phyloP scores from a whole-genome alignment of 495 filamentous ascomycete species.

The Paragyromitra xinjiangensis region DNA sequence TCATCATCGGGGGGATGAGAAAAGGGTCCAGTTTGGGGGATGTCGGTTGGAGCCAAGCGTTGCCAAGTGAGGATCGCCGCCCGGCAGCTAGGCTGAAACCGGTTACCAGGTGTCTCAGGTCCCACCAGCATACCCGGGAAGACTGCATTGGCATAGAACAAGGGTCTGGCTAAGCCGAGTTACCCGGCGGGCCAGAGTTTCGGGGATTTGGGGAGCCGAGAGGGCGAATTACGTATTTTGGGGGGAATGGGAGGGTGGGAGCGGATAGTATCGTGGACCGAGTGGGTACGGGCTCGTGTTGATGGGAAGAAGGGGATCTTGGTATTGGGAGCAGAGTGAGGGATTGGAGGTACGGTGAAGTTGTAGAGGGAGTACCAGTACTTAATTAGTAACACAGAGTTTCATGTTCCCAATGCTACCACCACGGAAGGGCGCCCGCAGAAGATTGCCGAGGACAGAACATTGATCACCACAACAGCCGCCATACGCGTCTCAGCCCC shows the following conservation, averaged over 20 bases:
- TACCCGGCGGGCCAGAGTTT: conserved; percentile 33
- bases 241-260: too few relatives aligned
- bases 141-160: not conserved
- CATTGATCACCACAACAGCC: conserved; percentile 27
- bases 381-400: not conserved
- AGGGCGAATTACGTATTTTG: conserved; percentile 8
- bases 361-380: not conserved
- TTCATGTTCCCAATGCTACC: not conserved
- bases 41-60: conserved; percentile 25
- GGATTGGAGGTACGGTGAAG: conserved; percentile 2
- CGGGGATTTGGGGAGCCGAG: conserved; percentile 2
- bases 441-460: conserved; percentile 31
- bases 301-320: not conserved
- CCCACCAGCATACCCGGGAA: conserved; percentile 16
- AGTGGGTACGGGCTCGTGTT: not conserved
- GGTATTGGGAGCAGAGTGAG: not conserved
- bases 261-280: not conserved
- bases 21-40: too few relatives aligned
- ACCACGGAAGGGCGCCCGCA: not conserved
- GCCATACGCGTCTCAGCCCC: conserved; percentile 37
- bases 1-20: too few relatives aligned
- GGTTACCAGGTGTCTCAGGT: conserved; percentile 23
- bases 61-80: conserved; percentile 40
- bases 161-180: conserved; percentile 32
- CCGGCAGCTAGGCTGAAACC: conserved; percentile 41